Evolutionary conservation across 2,329 filamentous ascomycete species (phyloP).

Genomic region (Alternaria atra): DNA sequence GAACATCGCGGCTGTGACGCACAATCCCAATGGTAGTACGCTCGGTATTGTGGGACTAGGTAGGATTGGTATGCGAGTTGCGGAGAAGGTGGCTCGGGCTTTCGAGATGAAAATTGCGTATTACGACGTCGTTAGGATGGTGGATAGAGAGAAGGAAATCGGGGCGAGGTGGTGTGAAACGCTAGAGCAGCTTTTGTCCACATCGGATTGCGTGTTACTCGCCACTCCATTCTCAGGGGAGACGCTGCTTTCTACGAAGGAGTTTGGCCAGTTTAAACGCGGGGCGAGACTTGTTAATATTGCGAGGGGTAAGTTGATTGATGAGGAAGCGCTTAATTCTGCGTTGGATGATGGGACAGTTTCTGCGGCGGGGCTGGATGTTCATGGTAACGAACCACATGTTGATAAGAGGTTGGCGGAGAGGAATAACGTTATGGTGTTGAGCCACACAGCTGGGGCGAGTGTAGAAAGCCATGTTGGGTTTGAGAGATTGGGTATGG

Average conservation of each 20-base stretch:
- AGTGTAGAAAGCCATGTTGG: constrained; percentile 72
- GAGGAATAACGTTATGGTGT: constrained; percentile 63
- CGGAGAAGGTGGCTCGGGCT: constrained; percentile 63
- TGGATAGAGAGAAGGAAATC: constrained; percentile 56
- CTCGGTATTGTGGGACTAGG: constrained; percentile 76
- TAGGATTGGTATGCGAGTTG: constrained; percentile 62
- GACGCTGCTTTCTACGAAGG: constrained; percentile 59
- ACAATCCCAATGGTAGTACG: constrained; percentile 68
- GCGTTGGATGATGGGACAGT: constrained; percentile 65
- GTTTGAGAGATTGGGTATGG: constrained; percentile 72
- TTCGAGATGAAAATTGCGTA: constrained; percentile 75
- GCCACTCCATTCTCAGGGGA: constrained; percentile 65
- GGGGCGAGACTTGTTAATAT: constrained; percentile 72
- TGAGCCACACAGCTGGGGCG: constrained; percentile 74
- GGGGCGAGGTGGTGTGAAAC: constrained; percentile 63
- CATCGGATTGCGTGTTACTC: constrained; percentile 68
- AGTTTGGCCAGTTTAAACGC: constrained; percentile 62
- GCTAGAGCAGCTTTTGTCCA: constrained; percentile 62
- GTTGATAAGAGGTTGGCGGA: constrained; percentile 60
- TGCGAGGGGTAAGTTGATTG: constrained; percentile 70
- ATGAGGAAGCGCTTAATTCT: constrained; percentile 69
- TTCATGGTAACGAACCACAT: constrained; percentile 68
- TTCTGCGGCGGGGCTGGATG: constrained; percentile 67
- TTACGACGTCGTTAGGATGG: constrained; percentile 65
- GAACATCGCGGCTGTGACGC: constrained; percentile 66